Conservation (phyloP, 371 early-diverging fungal species). For the Umbelopsis sp. region DNA sequence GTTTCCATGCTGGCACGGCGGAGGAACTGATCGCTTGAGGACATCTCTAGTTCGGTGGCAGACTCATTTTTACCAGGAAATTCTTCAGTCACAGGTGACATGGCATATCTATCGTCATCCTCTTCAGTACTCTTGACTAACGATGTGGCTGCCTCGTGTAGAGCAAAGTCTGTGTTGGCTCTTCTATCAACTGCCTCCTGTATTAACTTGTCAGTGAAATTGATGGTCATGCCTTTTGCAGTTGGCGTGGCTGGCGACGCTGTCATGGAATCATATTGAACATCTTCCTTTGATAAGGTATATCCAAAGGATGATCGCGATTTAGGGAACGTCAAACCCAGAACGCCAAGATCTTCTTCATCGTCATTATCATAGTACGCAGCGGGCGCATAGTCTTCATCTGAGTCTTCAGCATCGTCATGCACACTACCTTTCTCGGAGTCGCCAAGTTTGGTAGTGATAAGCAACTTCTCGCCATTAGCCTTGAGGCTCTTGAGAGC, state of each 20-base stretch:
- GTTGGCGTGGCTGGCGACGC: constrained; percentile 8
- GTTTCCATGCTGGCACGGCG: neutral
- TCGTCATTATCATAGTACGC: constrained; percentile 14
- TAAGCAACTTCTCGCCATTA: constrained; percentile 5
- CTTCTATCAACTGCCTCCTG: neutral
- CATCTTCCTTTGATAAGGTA: constrained; percentile 8
- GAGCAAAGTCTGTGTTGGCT: constrained; percentile 1
- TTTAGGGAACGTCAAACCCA: neutral
- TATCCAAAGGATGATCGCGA: neutral
- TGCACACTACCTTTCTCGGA: neutral
- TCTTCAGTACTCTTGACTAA: constrained; percentile 10
- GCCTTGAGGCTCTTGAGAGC: constrained; percentile 7
- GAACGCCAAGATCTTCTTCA: constrained; percentile 12
- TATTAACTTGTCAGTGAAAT: constrained; percentile 1
- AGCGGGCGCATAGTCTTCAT: constrained; percentile 2
- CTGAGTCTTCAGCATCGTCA: neutral
- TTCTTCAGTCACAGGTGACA: constrained; percentile 2
- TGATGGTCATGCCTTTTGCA: constrained; percentile 13
- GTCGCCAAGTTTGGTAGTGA: neutral
- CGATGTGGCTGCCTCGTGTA: constrained; percentile 8
- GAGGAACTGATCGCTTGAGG: neutral
- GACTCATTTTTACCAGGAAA: neutral
- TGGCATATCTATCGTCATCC: neutral
- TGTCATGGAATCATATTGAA: neutral
- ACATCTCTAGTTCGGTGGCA: constrained; percentile 1